Percentiles rank a stretch among this genome's conserved stretches.
These are phyloP conservation scores for Globisporangium echinulatum DNA, from an alignment of 352 stramenopile species.

Conservation along the genomic window DNA sequence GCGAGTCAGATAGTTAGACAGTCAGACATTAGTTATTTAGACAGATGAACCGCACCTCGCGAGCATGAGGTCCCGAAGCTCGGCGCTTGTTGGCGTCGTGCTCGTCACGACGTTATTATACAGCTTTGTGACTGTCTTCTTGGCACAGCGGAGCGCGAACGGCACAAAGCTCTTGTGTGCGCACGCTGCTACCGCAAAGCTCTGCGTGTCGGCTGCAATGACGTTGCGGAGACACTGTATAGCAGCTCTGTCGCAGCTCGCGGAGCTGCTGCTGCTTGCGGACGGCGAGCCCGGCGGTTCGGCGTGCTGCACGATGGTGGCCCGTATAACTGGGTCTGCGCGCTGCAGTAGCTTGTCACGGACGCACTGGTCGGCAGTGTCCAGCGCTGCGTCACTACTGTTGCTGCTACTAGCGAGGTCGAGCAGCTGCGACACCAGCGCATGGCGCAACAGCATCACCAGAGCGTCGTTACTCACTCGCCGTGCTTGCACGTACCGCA, in stretches of 20 bases:
- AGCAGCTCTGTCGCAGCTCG: too few relatives aligned
- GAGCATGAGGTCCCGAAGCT: constrained; percentile 30
- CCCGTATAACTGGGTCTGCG: too few relatives aligned
- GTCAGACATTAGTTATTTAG: constrained; percentile 20
- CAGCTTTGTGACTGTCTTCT: constrained; percentile 31
- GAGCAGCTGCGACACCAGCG: constrained; percentile 7
- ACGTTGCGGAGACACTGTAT: background rate
- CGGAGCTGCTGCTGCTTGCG: too few relatives aligned
- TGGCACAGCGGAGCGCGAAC: constrained; percentile 34
- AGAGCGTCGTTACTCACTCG: constrained; percentile 1
- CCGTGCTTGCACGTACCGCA: constrained; percentile 25
- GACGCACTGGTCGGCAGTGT: background rate
- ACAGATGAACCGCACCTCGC: constrained; percentile 23
- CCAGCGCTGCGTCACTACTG: background rate
- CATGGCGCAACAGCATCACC: constrained; percentile 3
- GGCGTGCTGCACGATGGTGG: too few relatives aligned
- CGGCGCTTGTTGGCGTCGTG: constrained; percentile 15
- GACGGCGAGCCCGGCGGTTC: too few relatives aligned
- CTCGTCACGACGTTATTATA: constrained; percentile 32
- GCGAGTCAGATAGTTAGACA: background rate
- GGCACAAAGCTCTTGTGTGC: constrained; percentile 17
- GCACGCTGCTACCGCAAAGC: background rate
- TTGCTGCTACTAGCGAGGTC: background rate
- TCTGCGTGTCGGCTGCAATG: background rate
- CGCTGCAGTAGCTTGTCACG: background rate